These are phyloP conservation scores for Camelina neglecta DNA, from an alignment of 345 rosid species.

Conservation along the genomic window DNA sequence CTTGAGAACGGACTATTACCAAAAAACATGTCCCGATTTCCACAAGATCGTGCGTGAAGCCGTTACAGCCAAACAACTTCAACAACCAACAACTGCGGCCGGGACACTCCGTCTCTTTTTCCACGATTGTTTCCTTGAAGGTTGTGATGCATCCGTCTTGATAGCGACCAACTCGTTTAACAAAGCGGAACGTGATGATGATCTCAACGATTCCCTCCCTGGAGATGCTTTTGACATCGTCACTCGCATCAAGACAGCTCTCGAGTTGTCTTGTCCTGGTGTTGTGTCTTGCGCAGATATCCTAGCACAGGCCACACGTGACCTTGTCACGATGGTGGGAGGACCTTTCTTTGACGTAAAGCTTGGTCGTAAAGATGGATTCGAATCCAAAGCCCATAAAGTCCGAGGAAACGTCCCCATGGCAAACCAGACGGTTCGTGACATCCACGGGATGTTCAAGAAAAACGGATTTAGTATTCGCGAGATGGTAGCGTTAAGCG, in stretches of 20 bases:
- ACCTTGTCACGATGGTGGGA: constrained; percentile 63
- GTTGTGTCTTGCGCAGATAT: constrained; percentile 69
- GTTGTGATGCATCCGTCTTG: constrained; percentile 68
- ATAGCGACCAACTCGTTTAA: constrained; percentile 56
- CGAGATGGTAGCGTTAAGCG: constrained; percentile 62
- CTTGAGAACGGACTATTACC: constrained; percentile 54
- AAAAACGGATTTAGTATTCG: constrained; percentile 49
- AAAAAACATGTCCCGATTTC: constrained; percentile 59
- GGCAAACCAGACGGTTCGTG: constrained; percentile 48
- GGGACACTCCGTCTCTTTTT: constrained; percentile 59
- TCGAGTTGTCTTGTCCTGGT: constrained; percentile 63
- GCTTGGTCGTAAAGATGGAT: constrained; percentile 62
- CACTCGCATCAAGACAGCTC: constrained; percentile 50
- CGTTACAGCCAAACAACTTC: constrained; percentile 43
- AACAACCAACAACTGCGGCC: constrained; percentile 63
- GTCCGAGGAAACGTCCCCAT: constrained; percentile 49
- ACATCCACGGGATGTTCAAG: constrained; percentile 47
- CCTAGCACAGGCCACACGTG: constrained; percentile 57
- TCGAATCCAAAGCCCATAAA: constrained; percentile 48
- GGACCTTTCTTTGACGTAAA: constrained; percentile 56
- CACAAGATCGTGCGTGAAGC: constrained; percentile 50
- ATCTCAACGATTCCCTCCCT: constrained; percentile 54
- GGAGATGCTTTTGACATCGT: constrained; percentile 66
- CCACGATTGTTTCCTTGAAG: constrained; percentile 69
- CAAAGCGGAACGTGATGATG: constrained; percentile 61